Evolutionary conservation across 2,329 filamentous ascomycete species (phyloP).

Genomic region (Aspergillus persii): DNA sequence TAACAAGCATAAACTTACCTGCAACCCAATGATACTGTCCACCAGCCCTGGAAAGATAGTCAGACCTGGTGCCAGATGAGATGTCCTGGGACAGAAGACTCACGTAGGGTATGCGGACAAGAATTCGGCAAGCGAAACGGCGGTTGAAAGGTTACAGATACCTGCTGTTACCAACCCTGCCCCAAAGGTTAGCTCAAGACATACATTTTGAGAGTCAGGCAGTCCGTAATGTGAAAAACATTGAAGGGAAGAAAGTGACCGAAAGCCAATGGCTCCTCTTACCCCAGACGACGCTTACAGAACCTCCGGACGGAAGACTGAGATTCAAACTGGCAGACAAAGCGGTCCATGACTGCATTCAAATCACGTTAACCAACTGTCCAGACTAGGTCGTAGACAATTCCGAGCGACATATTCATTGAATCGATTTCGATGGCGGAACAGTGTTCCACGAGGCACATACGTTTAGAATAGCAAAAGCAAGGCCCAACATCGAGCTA

Average conservation of each 20-base stretch:
- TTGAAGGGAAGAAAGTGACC: not conserved
- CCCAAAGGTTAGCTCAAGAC: not conserved
- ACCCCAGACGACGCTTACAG: conserved; percentile 73
- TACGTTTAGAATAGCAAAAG: conserved; percentile 61
- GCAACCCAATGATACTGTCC: conserved; percentile 73
- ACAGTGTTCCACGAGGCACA: conserved; percentile 3
- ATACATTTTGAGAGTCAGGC: not conserved
- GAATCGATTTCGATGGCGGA: not conserved
- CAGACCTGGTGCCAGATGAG: conserved; percentile 4
- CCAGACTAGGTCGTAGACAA: not conserved
- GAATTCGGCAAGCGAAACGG: conserved; percentile 69
- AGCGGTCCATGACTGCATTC: conserved; percentile 57
- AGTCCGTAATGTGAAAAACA: not conserved
- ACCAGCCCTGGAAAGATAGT: conserved; percentile 42
- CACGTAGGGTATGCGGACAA: conserved; percentile 61
- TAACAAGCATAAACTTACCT: conserved; percentile 26
- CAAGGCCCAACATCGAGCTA: conserved; percentile 59
- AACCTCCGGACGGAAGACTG: conserved; percentile 68
- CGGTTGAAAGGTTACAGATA: conserved; percentile 68
- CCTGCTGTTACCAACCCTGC: conserved; percentile 55
- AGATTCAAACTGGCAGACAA: conserved; percentile 58
- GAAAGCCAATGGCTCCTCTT: conserved; percentile 11
- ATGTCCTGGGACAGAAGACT: conserved; percentile 10
- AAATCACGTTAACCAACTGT: conserved; percentile 9
- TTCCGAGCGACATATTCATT: not conserved